These are phyloP conservation scores for Aureobasidium sp. DNA, from an alignment of 2,329 filamentous ascomycete species.

Conservation along the genomic window DNA sequence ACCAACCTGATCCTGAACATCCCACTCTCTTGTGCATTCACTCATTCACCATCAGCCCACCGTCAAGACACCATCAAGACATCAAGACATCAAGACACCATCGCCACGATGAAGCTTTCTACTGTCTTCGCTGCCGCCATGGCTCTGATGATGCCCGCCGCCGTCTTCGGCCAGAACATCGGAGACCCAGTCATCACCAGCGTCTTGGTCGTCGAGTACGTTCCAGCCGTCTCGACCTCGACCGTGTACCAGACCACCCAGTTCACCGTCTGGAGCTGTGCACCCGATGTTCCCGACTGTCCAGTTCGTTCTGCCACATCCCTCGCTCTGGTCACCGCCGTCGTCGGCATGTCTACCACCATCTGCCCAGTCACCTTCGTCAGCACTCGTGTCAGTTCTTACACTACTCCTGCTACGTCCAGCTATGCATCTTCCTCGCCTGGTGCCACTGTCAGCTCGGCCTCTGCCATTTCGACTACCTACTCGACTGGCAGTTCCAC, in stretches of 20 bases:
- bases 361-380: constrained; percentile 34
- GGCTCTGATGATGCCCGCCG: constrained; percentile 1
- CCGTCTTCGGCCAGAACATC: constrained; percentile 1
- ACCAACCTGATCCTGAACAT: neutral
- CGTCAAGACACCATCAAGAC: neutral
- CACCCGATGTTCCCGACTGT: constrained; percentile 31
- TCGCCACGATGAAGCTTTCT: constrained; percentile 11
- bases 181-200: constrained; percentile 14
- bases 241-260: constrained; percentile 35
- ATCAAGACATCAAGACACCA: constrained; percentile 1
- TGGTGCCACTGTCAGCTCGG: constrained; percentile 6
- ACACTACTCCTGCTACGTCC: constrained; percentile 13
- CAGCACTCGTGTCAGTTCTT: constrained; percentile 11
- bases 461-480: constrained; percentile 6
- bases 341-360: constrained; percentile 34
- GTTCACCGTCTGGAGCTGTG: constrained; percentile 35
- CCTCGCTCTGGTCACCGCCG: constrained; percentile 29
- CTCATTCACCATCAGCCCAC: neutral
- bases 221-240: constrained; percentile 31
- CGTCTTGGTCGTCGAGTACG: constrained; percentile 22
- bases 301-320: constrained; percentile 25
- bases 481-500: constrained; percentile 7
- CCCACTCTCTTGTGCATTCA: neutral
- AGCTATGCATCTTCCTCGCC: constrained; percentile 7
- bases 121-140: neutral